Percentiles rank a stretch among this genome's conserved stretches.
Conservation (phyloP, 2,329 filamentous ascomycete species). For the Penicillium thymicola region DNA sequence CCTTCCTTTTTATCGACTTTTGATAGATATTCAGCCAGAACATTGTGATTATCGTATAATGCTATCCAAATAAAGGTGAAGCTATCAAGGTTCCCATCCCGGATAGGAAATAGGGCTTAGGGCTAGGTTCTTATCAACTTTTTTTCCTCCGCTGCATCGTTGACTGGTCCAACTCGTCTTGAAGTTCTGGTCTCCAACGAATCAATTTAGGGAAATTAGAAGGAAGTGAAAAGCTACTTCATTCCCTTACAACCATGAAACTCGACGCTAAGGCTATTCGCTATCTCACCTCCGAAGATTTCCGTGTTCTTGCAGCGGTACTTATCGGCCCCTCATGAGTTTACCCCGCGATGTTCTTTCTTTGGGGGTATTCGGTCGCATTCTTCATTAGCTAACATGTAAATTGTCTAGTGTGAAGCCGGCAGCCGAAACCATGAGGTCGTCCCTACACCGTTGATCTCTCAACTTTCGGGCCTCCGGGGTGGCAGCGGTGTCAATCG, state of each 20-base stretch:
- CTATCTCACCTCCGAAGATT: slow-evolving; percentile 89
- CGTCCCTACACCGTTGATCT: slow-evolving; percentile 85
- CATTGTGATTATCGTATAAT: not conserved
- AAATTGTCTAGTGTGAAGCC: slow-evolving; percentile 68
- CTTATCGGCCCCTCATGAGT: slow-evolving; percentile 32
- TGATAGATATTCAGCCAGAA: not conserved
- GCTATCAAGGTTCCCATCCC: slow-evolving; percentile 15
- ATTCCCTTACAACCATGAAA: slow-evolving; percentile 63
- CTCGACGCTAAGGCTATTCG: slow-evolving; percentile 91
- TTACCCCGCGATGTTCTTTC: slow-evolving; percentile 21
- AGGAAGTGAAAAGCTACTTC: slow-evolving; percentile 5
- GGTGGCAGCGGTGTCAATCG: slow-evolving; percentile 76
- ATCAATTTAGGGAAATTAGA: not conserved
- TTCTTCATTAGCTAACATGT: slow-evolving; percentile 4
- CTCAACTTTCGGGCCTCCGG: slow-evolving; percentile 75
- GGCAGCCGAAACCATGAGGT: slow-evolving; percentile 97
- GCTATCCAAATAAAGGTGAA: not conserved
- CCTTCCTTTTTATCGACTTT: not conserved
- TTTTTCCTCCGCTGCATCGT: slow-evolving; percentile 26
- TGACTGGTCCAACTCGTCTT: slow-evolving; percentile 2
- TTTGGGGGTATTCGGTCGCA: not conserved
- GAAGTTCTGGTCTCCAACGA: not conserved
- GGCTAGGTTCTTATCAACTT: slow-evolving; percentile 34
- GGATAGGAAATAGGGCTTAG: slow-evolving; percentile 41
- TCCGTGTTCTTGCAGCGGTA: slow-evolving; percentile 90